A percentile compares a stretch with the other conserved stretches of the same genome.
Conservation (phyloP, 2,329 filamentous ascomycete genomes). For the Penicillium sclerotigenum region DNA sequence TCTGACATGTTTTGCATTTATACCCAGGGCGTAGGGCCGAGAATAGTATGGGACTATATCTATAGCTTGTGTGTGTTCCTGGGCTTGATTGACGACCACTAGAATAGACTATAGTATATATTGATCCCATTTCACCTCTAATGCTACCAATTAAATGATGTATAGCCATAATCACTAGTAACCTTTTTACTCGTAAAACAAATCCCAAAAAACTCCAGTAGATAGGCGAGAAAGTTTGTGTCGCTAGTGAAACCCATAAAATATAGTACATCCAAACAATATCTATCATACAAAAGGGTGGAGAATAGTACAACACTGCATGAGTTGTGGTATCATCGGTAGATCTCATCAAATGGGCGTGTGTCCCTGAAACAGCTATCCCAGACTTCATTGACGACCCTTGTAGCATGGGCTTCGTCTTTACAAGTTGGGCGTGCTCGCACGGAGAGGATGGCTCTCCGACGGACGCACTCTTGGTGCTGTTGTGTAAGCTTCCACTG, state of each 20-base stretch:
- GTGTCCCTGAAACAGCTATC: constrained; percentile 95
- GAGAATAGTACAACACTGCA: constrained; percentile 3
- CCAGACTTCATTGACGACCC: constrained; percentile 96
- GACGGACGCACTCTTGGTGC: constrained; percentile 86
- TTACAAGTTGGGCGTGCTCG: constrained; percentile 74
- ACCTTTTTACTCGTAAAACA: neutral
- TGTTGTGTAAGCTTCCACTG: constrained; percentile 90
- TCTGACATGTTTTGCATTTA: neutral
- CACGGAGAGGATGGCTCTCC: constrained; percentile 76
- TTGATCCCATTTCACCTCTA: neutral
- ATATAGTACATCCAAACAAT: constrained; percentile 25
- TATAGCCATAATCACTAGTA: neutral
- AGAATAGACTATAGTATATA: neutral
- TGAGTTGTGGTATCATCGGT: constrained; percentile 53
- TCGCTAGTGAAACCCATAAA: constrained; percentile 11
- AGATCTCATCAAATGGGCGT: constrained; percentile 94
- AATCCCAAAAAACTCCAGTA: neutral
- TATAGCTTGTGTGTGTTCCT: neutral
- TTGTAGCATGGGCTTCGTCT: constrained; percentile 79
- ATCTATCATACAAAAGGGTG: constrained; percentile 20
- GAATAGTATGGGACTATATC: neutral
- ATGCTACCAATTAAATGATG: neutral
- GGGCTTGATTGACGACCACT: neutral
- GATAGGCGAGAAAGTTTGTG: neutral
- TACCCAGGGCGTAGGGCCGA: neutral